phyloP scores from a whole-genome alignment of 352 stramenopile species.

The Phytophthora palmivora region DNA sequence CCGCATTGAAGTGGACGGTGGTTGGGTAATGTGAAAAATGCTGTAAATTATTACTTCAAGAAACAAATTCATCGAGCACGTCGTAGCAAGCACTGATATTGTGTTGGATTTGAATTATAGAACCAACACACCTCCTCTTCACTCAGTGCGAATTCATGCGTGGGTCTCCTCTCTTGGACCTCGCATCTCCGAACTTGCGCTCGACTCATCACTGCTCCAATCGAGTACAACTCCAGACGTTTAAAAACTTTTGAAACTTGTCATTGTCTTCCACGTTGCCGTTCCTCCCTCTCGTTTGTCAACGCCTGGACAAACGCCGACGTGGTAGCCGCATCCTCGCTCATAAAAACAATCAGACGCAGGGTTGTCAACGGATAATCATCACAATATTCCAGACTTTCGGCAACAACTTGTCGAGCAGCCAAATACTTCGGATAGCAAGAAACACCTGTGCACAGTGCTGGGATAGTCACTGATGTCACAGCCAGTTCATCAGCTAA shows the following conservation, averaged over 20 bases:
- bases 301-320: constrained; percentile 31
- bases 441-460: constrained; percentile 48
- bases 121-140: too few relatives aligned
- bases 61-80: too few relatives aligned
- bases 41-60: too few relatives aligned
- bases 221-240: neutral
- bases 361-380: constrained; percentile 7
- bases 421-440: constrained; percentile 49
- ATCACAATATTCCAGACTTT: constrained; percentile 33
- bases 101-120: too few relatives aligned
- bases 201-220: constrained; percentile 5
- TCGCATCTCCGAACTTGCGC: too few relatives aligned
- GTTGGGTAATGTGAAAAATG: too few relatives aligned
- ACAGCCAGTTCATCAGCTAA: constrained; percentile 32
- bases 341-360: constrained; percentile 40
- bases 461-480: constrained; percentile 43
- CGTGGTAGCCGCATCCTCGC: constrained; percentile 37
- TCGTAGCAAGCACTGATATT: too few relatives aligned
- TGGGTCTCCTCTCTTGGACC: too few relatives aligned
- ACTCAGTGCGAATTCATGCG: too few relatives aligned
- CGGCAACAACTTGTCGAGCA: constrained; percentile 43
- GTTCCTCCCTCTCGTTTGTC: constrained; percentile 19
- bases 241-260: neutral
- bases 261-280: constrained; percentile 1
- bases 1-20: too few relatives aligned